Evolutionary conservation across 495 filamentous ascomycete genomes (phyloP), one percentile per base, ranked within the genome.

Genomic region (Penicillium riverlandense): DNA sequence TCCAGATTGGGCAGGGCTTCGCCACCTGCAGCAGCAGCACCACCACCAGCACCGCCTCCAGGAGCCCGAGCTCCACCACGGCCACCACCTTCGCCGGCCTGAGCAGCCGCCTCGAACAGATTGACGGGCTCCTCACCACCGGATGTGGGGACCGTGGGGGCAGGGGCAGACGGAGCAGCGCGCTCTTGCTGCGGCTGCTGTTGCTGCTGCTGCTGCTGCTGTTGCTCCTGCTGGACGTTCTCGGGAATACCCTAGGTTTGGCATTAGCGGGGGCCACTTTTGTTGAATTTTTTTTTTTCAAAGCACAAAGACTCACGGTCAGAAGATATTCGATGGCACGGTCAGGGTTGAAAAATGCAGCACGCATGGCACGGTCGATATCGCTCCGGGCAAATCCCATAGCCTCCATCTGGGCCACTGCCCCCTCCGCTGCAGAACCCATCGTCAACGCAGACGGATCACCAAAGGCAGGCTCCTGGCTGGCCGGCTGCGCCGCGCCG

Each of bases 281-380:
- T 16, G 1, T 16, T n/a, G 22, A 10, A 35, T 9, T n/a, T 29
- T 15, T 22, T 15, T 22, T n/a, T 33, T 4, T n/a, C 6, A 39
- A 28, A 13, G 28, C 6, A 32, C 6, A 12, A 15, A 33, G 33
- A 71, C 88, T 67, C 65, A 95, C 90, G 44, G 68, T 94, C 50
- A 98, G 62, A 4, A 98, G 78, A 54, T 96, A 98, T 62, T 98
- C 92, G 32, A 98, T 90, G 28, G 92, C 92, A 64, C 92, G 88
- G 55, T 98, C 90, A 3, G 91, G 90, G 71, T 97, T 98, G 72
- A 82, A 92, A 63, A 85, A 98, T 6, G 92, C 92, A 52, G 92
- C 92, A 49, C 92, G 83, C 83, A 98, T 91, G 33, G 92, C 92
- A 47, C 83, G 80, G 47, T 95, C 88, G 48, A 95, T 95, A 53